A percentile compares a stretch with the other conserved stretches of the same genome.
These are phyloP conservation scores for Carex parvula DNA, from an alignment of 176 grass and related monocot genomes.

Conservation along the genomic window DNA sequence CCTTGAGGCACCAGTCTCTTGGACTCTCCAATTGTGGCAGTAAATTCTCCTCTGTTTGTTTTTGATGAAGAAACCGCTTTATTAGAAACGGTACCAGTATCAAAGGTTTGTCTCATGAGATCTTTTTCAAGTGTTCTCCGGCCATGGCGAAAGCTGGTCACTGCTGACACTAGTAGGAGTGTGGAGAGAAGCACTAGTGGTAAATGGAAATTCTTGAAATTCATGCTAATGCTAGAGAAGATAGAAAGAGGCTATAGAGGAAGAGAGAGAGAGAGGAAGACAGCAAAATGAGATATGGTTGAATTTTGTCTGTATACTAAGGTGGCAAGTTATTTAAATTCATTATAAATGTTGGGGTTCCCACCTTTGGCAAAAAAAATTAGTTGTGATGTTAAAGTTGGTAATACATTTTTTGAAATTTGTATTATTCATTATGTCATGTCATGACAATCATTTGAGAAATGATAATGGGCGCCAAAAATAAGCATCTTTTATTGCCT, in stretches of 20 bases:
- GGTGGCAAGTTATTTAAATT: conserved; percentile 3
- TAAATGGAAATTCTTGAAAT: conserved; percentile 25
- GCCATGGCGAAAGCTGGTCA: conserved; percentile 24
- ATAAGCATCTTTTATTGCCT: background rate
- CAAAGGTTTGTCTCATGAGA: background rate
- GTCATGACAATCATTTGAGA: background rate
- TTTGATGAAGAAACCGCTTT: conserved; percentile 6
- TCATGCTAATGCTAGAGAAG: conserved; percentile 23
- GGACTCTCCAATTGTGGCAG: conserved; percentile 33
- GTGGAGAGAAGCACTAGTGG: conserved; percentile 21
- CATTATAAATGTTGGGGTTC: conserved; percentile 15
- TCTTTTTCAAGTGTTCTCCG: conserved; percentile 16
- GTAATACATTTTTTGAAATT: background rate
- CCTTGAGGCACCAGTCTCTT: conserved; percentile 73
- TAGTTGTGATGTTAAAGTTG: background rate
- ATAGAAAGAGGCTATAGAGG: background rate
- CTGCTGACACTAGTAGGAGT: conserved; percentile 28
- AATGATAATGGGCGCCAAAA: background rate
- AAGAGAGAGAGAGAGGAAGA: conserved; percentile 4
- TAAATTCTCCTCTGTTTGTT: background rate
- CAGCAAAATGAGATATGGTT: background rate
- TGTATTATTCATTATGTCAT: background rate
- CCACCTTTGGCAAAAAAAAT: background rate
- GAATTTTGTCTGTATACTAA: conserved; percentile 21
- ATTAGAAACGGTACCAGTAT: background rate